Conservation (phyloP, 2,329 filamentous ascomycete species). For the Sarocladiaceae sp. region DNA sequence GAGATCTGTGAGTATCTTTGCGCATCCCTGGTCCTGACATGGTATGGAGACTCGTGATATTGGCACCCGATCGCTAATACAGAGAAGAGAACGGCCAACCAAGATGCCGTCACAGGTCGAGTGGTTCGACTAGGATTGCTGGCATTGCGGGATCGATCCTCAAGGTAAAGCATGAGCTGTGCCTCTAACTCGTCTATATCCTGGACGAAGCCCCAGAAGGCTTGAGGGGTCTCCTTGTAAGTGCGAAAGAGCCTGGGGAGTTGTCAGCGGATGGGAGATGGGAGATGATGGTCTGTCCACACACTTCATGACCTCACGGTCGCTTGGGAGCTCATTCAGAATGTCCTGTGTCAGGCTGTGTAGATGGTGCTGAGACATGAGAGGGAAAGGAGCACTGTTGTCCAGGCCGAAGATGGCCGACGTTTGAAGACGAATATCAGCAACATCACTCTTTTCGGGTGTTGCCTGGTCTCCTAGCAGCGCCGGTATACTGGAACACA, state of each 20-base stretch:
- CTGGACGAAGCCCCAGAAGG: constrained; percentile 62
- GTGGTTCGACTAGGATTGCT: constrained; percentile 35
- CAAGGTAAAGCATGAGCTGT: constrained; percentile 58
- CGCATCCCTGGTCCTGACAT: constrained; percentile 51
- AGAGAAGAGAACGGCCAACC: constrained; percentile 60
- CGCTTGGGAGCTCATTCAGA: constrained; percentile 54
- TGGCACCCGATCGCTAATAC: constrained; percentile 61
- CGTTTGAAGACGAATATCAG: constrained; percentile 58
- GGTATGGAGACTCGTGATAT: constrained; percentile 59
- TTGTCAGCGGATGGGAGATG: not conserved
- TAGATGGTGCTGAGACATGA: constrained; percentile 59
- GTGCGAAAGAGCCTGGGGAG: constrained; percentile 52
- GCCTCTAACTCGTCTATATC: constrained; percentile 61
- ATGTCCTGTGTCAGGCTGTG: constrained; percentile 56
- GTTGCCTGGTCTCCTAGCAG: constrained; percentile 55
- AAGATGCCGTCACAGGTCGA: constrained; percentile 54
- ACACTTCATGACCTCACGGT: constrained; percentile 61
- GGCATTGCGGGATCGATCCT: constrained; percentile 54
- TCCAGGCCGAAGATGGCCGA: constrained; percentile 59
- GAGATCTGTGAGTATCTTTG: constrained; percentile 58
- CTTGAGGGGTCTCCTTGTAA: constrained; percentile 61
- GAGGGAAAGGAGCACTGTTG: constrained; percentile 59
- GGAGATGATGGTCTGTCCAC: constrained; percentile 17
- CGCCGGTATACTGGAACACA: constrained; percentile 46
- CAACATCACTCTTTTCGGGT: constrained; percentile 42